Evolutionary conservation across 1,139 yeast species (phyloP), one percentile per base, ranked within the genome.

Genomic region (Candida gigantensis): DNA sequence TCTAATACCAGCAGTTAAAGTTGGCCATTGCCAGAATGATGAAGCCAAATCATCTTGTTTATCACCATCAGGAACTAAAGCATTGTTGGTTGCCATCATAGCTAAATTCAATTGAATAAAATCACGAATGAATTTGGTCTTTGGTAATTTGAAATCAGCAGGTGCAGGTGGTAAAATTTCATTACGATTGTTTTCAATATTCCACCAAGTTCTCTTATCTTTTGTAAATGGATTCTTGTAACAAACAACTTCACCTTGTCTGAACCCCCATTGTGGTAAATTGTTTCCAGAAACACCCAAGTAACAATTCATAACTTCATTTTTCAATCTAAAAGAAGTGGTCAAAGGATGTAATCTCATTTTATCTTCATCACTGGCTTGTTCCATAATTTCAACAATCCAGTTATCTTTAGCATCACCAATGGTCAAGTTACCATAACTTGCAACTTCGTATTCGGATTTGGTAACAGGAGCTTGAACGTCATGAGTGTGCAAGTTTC

Each of bases 61-160:
- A 51, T 94, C 98, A 12, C 74, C 62, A 55, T 92, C 98, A 24
- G 98, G 97, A 40, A 92, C 81, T 56, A 92, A 77, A 3, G 96
- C 97, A 55, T 94, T 94, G 69, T 94, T 94, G 30, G 97, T 87
- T 17, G 97, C 96, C 97, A 90, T 89, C 97, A 92, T 94, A 15
- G 97, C 98, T 57, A 89, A 79, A 61, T 92, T 92, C 53, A 94
- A 72, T 65, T 89, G 96, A 48, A 94, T 70, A 50, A 94, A 94
- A 67, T 92, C 97, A 51, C 87, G 81, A 53, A 88, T 57, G 65
- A 94, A 94, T 54, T 76, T 78, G 20, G 96, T 84, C 58, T 74
- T 84, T 51, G 97, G 97, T 53, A 85, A 73, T 54, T 73, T 74
- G 65, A 90, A 87, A 56, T 78, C 81, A 36, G 64, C 80, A 12